Conservation (phyloP, 1,139 yeast species). For the Blastobotrys illinoisensis region DNA sequence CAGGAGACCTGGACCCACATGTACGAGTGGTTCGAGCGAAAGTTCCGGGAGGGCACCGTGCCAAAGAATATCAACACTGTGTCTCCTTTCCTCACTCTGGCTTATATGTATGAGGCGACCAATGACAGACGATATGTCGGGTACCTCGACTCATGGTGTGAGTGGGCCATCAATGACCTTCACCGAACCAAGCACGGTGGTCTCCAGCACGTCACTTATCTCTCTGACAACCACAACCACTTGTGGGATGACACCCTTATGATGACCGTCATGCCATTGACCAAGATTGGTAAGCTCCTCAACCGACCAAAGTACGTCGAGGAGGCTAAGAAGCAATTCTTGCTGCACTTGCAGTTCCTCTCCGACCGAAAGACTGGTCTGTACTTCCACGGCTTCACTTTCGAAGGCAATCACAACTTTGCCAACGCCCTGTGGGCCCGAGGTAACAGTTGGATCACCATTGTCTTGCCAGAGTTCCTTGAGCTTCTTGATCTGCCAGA, state of each 20-base stretch:
- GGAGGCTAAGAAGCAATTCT: constrained; percentile 36
- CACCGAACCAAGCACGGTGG: constrained; percentile 35
- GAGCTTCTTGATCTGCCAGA: constrained; percentile 31
- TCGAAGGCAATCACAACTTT: constrained; percentile 33
- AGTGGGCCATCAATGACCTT: constrained; percentile 35
- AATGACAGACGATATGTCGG: constrained; percentile 27
- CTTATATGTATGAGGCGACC: constrained; percentile 31
- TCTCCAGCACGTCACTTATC: constrained; percentile 36
- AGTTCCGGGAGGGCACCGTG: constrained; percentile 32
- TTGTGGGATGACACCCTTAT: constrained; percentile 38
- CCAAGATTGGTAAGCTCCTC: constrained; percentile 33
- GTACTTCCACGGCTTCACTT: constrained; percentile 36
- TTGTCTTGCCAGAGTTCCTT: constrained; percentile 36
- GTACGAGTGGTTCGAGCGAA: constrained; percentile 31
- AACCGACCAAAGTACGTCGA: constrained; percentile 32
- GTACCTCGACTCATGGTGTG: constrained; percentile 35
- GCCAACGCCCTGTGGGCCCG: constrained; percentile 38
- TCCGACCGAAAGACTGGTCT: constrained; percentile 32
- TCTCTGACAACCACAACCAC: constrained; percentile 32
- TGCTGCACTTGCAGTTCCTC: constrained; percentile 34
- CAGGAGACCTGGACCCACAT: constrained; percentile 25
- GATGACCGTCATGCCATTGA: constrained; percentile 38
- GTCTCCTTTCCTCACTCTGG: constrained; percentile 34
- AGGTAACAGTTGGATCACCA: constrained; percentile 38
- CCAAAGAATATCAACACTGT: constrained; percentile 36